Base-by-base conservation (phyloP, 2,329 filamentous ascomycete species). In the Paraphaeosphaeria minitans region DNA sequence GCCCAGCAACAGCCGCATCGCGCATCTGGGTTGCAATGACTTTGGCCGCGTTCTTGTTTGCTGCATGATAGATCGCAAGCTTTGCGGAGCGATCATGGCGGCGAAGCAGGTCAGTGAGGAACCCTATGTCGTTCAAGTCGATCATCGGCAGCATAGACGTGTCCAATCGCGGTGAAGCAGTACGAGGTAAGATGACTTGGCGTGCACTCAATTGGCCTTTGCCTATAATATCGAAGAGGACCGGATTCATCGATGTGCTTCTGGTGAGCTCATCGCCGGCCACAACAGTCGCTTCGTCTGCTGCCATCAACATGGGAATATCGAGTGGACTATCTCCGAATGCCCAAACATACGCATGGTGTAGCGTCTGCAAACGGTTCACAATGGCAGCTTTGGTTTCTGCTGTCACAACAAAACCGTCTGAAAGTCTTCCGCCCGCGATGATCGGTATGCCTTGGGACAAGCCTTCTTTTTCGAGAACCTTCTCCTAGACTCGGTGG, bases 321-420 rank as follows among this genome's bases (percentile, higher is more conserved):
- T 89, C 87, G 7, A 87, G 59, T 0, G 78, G 78, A 62, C 86
- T 85, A 63, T 88, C 85, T n/a, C 86, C 86, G 63, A 89, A 85
- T 0, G 84, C 86, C 69, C 77, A 82, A 19, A 87, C 82, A 41
- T 79, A 70, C 29, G 79, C 3, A 42, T 80, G 61, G 0, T 19
- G 19, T 39, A 0, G 75, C 27, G 53, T 71, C 74, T 21, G 67
- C 2, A 67, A 74, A 1, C 53, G 46, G 14, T 29, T 52, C 0
- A 86, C 83, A 24, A 88, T 43, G 0, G 64, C 65, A 1, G 74
- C 80, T 68, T 89, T 89, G 21, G 83, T 71, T 0, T 59, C 63
- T 7, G 80, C 74, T 0, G 82, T 85, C 27, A 89, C 76, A 13
- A 88, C 78, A 27, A 81, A 76, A 0, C 75, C 78, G 56, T 85